Evolutionary conservation across 164 flowering plant species (phyloP), one percentile per base, ranked within the genome.

Genomic region (Vitis vinifera): DNA sequence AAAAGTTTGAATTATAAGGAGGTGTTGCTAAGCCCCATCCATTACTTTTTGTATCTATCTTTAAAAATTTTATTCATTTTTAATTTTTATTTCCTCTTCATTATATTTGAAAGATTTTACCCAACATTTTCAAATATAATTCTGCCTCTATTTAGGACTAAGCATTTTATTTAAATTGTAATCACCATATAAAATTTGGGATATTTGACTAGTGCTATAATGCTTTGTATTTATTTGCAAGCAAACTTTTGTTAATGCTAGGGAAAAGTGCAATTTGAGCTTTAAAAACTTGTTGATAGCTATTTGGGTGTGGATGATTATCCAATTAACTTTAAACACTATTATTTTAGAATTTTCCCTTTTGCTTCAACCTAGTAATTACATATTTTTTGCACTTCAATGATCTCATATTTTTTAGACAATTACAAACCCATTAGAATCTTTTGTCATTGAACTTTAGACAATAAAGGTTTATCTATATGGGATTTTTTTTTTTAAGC

Each of bases 391-490:
- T 71, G 6, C 57, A n/a, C 62, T 62, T 52, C 89, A 90, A 92
- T 87, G 95, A 7, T 75, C 89, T 52, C 88, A 90, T 75, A 73
- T 90, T 62, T 59, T 82, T 60, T 10, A 71, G 73, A 90, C 95
- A 29, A 87, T 88, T 52, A 88, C 91, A 70, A 83, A 79, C 51
- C 95, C 95, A 55, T 88, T 92, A 44, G 95, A 90, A 68, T 90
- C 91, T 70, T 86, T 87, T 72, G 88, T 90, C 31, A 84, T 78
- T 75, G 91, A 90, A 79, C 90, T 90, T 58, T 83, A 85, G 59
- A 88, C 86, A 29, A 91, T 90, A 69, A 91, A 90, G 95, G 95
- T 90, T 71, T 67, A 88, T 76, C 44, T 51, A 19, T 65, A 14
- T 55, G 3, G 52, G 27, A 62, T 66, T 48, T 9, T 60, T 47